These are phyloP conservation scores for Sparassis latifolia DNA, from an alignment of 1,284 basidiomycete genomes.

Conservation along the genomic window DNA sequence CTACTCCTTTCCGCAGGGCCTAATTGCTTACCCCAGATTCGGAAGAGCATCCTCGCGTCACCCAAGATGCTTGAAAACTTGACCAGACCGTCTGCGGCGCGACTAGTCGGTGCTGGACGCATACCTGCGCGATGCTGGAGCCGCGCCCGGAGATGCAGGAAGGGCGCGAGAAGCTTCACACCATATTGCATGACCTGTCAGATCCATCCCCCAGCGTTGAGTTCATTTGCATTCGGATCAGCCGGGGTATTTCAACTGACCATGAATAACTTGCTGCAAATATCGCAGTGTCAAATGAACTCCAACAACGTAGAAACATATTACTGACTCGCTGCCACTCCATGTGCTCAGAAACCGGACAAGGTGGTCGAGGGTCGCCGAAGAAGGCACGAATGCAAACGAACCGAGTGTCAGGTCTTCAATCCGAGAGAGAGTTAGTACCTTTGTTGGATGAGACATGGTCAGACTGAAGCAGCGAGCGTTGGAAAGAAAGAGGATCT, in stretches of 20 bases:
- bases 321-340: conserved; percentile 73
- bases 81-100: conserved; percentile 41
- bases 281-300: background rate
- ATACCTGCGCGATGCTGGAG: conserved; percentile 59
- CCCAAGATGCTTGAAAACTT: conserved; percentile 53
- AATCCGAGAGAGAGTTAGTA: conserved; percentile 35
- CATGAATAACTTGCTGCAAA: conserved; percentile 66
- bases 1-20: background rate
- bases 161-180: conserved; percentile 59
- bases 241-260: conserved; percentile 29
- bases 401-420: conserved; percentile 58
- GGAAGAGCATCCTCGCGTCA: conserved; percentile 66
- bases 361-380: conserved; percentile 61
- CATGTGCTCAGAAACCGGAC: conserved; percentile 71
- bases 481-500: background rate
- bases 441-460: conserved; percentile 35
- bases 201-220: background rate
- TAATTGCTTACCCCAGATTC: conserved; percentile 59
- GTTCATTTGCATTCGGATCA: too few species aligned
- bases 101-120: conserved; percentile 43
- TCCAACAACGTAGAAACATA: conserved; percentile 1
- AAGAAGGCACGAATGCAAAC: conserved; percentile 51
- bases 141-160: conserved; percentile 58
- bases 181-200: conserved; percentile 63
- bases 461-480: background rate